Evolutionary conservation across 2,329 filamentous ascomycete species (phyloP), one percentile per base, ranked within the genome.

Genomic region (Sporothrix brunneoviolacea): DNA sequence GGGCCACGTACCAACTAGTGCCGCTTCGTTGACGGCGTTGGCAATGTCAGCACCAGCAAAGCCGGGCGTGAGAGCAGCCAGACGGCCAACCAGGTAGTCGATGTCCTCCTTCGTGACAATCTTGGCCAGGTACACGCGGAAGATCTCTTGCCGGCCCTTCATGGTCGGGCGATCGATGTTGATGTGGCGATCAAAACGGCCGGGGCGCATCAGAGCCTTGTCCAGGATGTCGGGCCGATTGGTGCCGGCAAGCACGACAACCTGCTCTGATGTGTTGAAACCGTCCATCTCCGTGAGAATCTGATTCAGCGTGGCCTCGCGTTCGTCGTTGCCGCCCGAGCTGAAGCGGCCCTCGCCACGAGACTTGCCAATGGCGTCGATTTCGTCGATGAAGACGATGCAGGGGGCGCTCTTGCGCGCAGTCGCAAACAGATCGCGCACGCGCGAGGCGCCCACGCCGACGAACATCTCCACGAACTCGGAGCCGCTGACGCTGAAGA

Each of bases 391-490:
- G 74, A 98, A 98, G 68, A 98, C 94, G 69, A 98, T 98, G 71
- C 93, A 98, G 4, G 93, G 93, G 0, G 93, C 88, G 69, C 88
- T 95, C 75, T 97, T 97, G 52, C 93, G 83, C 16, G 93, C 93
- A 60, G 88, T 95, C 51, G 89, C 84, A 63, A 98, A 98, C 47
- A 98, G 73, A 68, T 98, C 93, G 61, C 93, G 83, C 45, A 98
- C 93, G 69, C 93, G 82, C 27, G 91, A 97, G 18, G 93, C 88
- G 68, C 93, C 93, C 54, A 98, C 93, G 80, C 93, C 93, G 46
- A 98, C 93, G 65, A 98, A 98, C 91, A 98, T 98, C 71, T 98
- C 93, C 28, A 98, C 91, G 64, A 98, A 98, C 67, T 98, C 93
- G 43, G 93, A 98, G 65, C 93, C 93, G 67, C 90, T 96, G 61